Evolutionary conservation across 352 stramenopile genomes (phyloP), one percentile per base, ranked within the genome.

Genomic region (Phytophthora europaea): DNA sequence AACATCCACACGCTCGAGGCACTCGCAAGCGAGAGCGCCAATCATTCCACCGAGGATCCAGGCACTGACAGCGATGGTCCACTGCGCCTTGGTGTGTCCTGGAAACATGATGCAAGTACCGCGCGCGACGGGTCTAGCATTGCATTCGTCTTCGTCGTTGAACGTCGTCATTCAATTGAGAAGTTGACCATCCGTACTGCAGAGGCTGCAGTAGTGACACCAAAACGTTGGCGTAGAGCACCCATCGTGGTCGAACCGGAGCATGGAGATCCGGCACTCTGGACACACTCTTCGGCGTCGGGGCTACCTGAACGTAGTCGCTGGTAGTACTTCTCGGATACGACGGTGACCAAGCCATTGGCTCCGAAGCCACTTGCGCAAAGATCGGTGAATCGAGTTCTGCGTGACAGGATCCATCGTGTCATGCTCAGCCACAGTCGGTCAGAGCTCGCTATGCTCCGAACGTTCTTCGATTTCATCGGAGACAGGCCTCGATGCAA

Each of bases 71-170:
- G 79, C 77, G 40, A 75, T 81, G 26, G 72, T 84, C 76, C 76
- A 92, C 48, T 90, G 61, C 4, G 43, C 63, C 8, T 68, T 63
- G 7, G 82, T 73, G 66, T 90, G 84, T 22, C 79, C 79, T 16
- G 84, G 76, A 59, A 91, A 91, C 72, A 91, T 82, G 36, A 89
- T 53, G 65, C 81, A 91, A 26, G 73, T 83, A 51, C 71, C 75
- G 1, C 57, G 59, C 0, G 45, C 52, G 0, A 89, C 72, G 8
- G 81, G 83, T 22, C 60, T 67, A 2, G 67, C 73, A 12, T 78
- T 58, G 22, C 83, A 90, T 22, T 71, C 74, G 54, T 71, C 56
- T 52, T 83, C 63, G 65, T 78, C 71, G 64, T 83, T 78, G 56
- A 84, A 89, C 12, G 75, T 75, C 2, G 79, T 81, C 8, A 85